A percentile compares a stretch with the other conserved stretches of the same genome.
Evolutionary conservation across 768 basidiomycete genomes (phyloP).

Genomic region (Clitopilus passeckerianus): DNA sequence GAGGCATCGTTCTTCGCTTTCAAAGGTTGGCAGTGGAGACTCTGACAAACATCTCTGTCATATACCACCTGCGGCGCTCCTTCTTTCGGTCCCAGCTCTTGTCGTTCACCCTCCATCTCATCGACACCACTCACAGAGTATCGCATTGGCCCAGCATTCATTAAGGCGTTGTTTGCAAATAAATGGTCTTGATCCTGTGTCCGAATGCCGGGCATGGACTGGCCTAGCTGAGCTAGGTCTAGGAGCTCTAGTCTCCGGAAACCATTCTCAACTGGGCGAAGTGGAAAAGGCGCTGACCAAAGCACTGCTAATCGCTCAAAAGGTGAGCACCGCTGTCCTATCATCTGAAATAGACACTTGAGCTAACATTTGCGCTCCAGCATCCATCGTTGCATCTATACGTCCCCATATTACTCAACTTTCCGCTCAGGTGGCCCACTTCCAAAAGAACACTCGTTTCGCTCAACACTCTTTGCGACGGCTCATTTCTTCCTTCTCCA

Average conservation of each 20-base stretch:
- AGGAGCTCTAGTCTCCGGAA: slow-evolving; percentile 43
- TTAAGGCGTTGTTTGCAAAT: slow-evolving; percentile 50
- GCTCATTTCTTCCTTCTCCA: slow-evolving; percentile 36
- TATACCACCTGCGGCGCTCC: slow-evolving; percentile 38
- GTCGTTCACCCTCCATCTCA: slow-evolving; percentile 65
- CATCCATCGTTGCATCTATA: slow-evolving; percentile 63
- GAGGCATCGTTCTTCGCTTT: slow-evolving; percentile 18
- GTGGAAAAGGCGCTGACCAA: slow-evolving; percentile 67
- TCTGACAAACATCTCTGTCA: neutral
- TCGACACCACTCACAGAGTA: slow-evolving; percentile 44
- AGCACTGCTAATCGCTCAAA: slow-evolving; percentile 56
- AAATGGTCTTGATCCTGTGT: slow-evolving; percentile 43
- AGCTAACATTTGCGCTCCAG: slow-evolving; percentile 22
- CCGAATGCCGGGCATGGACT: slow-evolving; percentile 72
- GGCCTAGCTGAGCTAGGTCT: slow-evolving; percentile 67
- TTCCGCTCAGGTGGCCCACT: slow-evolving; percentile 55
- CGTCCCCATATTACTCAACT: slow-evolving; percentile 54
- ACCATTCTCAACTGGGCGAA: slow-evolving; percentile 36
- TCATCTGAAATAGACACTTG: neutral
- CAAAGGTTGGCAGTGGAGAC: neutral
- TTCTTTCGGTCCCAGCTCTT: slow-evolving; percentile 57
- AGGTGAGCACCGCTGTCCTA: slow-evolving; percentile 32
- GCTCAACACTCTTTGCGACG: slow-evolving; percentile 56
- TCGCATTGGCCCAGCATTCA: slow-evolving; percentile 51
- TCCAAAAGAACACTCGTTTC: slow-evolving; percentile 48